Conservation (phyloP, 345 rosid genomes). For the Salix udensis region DNA sequence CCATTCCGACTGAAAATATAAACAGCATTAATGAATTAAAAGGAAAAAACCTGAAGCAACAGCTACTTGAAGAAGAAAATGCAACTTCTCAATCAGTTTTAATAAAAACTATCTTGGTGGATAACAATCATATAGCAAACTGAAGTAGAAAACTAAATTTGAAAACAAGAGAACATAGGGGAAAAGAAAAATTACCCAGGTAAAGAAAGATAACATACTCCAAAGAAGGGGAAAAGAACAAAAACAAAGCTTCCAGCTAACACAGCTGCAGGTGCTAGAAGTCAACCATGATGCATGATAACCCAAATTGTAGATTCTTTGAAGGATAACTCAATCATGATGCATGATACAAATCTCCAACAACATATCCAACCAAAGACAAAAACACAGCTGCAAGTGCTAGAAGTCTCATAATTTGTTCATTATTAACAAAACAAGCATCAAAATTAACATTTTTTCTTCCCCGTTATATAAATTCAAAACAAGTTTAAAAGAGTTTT, state of each 20-base stretch:
- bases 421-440: neutral
- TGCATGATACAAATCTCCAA: neutral
- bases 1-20: constrained; percentile 4
- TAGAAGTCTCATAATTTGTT: neutral
- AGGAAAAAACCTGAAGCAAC: neutral
- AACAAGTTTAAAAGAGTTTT: neutral
- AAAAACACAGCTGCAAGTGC: neutral
- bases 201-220: neutral
- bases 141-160: neutral
- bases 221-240: neutral
- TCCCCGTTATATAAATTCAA: neutral
- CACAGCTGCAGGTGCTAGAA: no score
- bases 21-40: neutral
- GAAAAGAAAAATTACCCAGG: neutral
- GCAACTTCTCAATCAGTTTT: neutral
- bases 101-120: neutral
- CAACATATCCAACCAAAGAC: neutral
- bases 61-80: neutral
- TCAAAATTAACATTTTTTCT: neutral
- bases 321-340: no score
- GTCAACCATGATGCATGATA: no score
- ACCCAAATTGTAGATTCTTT: neutral
- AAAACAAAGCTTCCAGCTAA: neutral
- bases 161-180: neutral
- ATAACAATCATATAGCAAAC: neutral